Conservation (phyloP, 805 yeast genomes). For the Yarrowia sp. region DNA sequence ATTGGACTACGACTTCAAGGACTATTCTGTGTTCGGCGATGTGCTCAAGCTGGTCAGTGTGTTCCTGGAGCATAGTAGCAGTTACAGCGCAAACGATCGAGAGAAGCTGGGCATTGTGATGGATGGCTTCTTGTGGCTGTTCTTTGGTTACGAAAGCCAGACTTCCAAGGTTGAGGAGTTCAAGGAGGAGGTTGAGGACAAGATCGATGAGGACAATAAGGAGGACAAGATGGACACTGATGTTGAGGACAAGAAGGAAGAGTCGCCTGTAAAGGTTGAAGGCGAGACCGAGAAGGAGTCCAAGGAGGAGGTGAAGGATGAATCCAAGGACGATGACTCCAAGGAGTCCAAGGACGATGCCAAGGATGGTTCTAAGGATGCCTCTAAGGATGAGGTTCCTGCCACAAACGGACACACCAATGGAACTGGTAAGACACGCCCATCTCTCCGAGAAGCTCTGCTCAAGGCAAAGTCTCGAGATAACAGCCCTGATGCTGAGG, state of each 20-base stretch:
- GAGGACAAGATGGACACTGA: not conserved
- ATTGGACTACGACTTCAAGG: constrained; percentile 60
- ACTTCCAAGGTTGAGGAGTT: not conserved
- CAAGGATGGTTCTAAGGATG: not conserved
- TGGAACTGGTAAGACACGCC: not conserved
- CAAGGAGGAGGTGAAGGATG: not conserved
- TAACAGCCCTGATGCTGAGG: constrained; percentile 20
- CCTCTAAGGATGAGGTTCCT: not conserved
- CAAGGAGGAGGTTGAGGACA: not conserved
- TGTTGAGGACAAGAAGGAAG: not conserved
- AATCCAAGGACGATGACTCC: not conserved
- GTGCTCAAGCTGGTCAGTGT: constrained; percentile 62
- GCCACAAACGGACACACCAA: not conserved
- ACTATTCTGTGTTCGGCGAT: constrained; percentile 68
- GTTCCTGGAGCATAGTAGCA: constrained; percentile 60
- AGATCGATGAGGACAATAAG: not conserved
- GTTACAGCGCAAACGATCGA: constrained; percentile 76
- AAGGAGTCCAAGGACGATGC: not conserved
- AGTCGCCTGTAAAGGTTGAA: not conserved
- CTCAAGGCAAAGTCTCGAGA: constrained; percentile 23
- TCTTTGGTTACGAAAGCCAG: constrained; percentile 46
- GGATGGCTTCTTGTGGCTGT: constrained; percentile 63
- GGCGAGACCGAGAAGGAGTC: not conserved
- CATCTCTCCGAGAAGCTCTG: not conserved
- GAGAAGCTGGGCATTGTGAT: constrained; percentile 71